These are phyloP conservation scores for Cladobotryum mycophilum DNA, from an alignment of 2,329 filamentous ascomycete genomes.

Conservation along the genomic window DNA sequence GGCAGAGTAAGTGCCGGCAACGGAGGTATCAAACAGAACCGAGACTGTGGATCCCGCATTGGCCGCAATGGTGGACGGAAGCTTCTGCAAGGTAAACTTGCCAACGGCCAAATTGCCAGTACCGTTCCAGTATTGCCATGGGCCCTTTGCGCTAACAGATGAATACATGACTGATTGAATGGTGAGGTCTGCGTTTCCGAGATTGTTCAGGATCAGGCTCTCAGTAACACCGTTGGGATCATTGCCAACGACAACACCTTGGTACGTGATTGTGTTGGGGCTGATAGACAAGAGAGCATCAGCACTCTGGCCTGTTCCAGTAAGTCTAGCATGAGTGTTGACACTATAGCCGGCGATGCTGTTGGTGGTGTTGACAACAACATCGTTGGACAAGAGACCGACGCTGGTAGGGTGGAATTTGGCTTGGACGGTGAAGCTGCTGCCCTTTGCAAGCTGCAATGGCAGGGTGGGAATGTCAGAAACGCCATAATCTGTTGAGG, in stretches of 20 bases:
- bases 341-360: slow-evolving; percentile 38
- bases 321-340: slow-evolving; percentile 40
- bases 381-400: slow-evolving; percentile 41
- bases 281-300: slow-evolving; percentile 40
- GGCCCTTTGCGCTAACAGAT: slow-evolving; percentile 35
- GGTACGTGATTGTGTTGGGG: slow-evolving; percentile 44
- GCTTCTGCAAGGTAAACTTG: slow-evolving; percentile 40
- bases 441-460: slow-evolving; percentile 27
- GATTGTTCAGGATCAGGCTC: slow-evolving; percentile 42
- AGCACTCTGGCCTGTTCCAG: slow-evolving; percentile 42
- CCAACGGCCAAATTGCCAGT: slow-evolving; percentile 35
- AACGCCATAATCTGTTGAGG: slow-evolving; percentile 31
- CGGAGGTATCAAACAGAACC: slow-evolving; percentile 41
- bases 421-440: slow-evolving; percentile 37
- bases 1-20: slow-evolving; percentile 41
- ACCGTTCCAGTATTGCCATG: slow-evolving; percentile 34
- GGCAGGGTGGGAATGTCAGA: slow-evolving; percentile 27
- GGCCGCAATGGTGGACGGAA: slow-evolving; percentile 39
- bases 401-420: slow-evolving; percentile 40
- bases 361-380: slow-evolving; percentile 44
- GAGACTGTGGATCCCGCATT: slow-evolving; percentile 33
- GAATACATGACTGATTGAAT: slow-evolving; percentile 41
- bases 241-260: slow-evolving; percentile 40
- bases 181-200: slow-evolving; percentile 40
- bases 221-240: slow-evolving; percentile 33